Evolutionary conservation across 768 basidiomycete genomes (phyloP), one percentile per base, ranked within the genome.

Genomic region (Cytidiella melzeri): DNA sequence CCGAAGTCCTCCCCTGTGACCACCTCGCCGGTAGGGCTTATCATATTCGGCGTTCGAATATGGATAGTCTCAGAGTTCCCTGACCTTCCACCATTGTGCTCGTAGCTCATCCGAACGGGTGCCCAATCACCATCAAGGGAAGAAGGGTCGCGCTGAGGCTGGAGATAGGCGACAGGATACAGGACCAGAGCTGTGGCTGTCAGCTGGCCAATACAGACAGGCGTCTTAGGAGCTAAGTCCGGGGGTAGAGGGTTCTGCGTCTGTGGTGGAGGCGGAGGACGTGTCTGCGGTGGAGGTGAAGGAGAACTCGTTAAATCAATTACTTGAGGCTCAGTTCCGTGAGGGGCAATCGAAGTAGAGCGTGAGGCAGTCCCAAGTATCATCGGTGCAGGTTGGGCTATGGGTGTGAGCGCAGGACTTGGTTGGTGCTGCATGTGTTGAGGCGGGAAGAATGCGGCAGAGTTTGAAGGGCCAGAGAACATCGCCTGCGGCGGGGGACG

Each of bases 121-220:
- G 76, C 83, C 80, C 82, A 89, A 48, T 88, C 83, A 5, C 67
- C 57, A 23, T 83, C 81, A 39, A 55, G 61, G 20, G 43, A 47
- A 19, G 47, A 53, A 5, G 50, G 51, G n/a, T 53, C 48, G 11
- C 75, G 73, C 45, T 71, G 75, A 20, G 69, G 68, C 40, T 68
- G 61, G 28, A 92, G 67, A 63, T 90, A 92, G 24, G 75, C 61
- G 15, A 87, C 77, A 6, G 87, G 90, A 64, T 91, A 89, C n/a
- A 92, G 73, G 27, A 94, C 81, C 23, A 94, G 77, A 12, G 89
- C 91, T 15, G 86, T 89, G 18, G 84, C 83, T n/a, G 74, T 73
- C 28, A 94, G 73, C 51, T 88, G 84, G 1, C 92, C 92, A 42
- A 94, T 92, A 64, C 92, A 94, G 45, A 94, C 81, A 13, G 89